Evolutionary conservation across 2,329 filamentous ascomycete species (phyloP), one percentile per base, ranked within the genome.

Genomic region (Colletotrichum sp.): DNA sequence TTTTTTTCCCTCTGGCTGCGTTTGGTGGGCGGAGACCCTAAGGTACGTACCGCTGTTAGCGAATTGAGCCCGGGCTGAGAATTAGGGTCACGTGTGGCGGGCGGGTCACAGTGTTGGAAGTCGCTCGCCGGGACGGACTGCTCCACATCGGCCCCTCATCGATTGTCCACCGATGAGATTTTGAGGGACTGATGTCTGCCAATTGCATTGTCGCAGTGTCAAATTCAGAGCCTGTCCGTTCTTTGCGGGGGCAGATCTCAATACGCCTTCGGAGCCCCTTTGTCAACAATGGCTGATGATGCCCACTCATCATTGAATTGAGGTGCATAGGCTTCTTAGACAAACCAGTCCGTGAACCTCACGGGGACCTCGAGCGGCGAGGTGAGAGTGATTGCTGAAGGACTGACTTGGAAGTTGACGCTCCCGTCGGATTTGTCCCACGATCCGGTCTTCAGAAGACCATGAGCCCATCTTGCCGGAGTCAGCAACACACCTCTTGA

Each of bases 11-110:
- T 32, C 59, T 66, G 76, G 74, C 69, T 52, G 64, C 70, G 66
- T 84, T 84, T 85, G 82, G 83, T 85, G 84, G 84, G 83, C 82
- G 82, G 80, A 82, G 85, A 82, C 85, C 85, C 85, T 86, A 79
- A 74, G 77, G 78, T 77, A 81, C 78, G 80, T 81, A 80, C 77
- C 72, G 6, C 69, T 71, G 52, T 78, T 83, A 82, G 81, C 80
- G 81, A 82, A 34, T 43, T 18, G 12, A 71, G 67, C 72, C 59
- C 72, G 67, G 67, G 57, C 13, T 67, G 57, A 28, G 64, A 26
- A 34, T 55, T 9, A 13, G 21, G 60, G 59, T 76, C 74, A 76
- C 74, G 74, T 76, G 74, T 13, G 5, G 0, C 1, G 5, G 7
- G 9, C 7, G 28, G 15, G 8, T 30, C 57, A 69, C 73, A 73